These are phyloP conservation scores for Colletotrichum sp. DNA, from an alignment of 2,329 filamentous ascomycete genomes.

Conservation along the genomic window DNA sequence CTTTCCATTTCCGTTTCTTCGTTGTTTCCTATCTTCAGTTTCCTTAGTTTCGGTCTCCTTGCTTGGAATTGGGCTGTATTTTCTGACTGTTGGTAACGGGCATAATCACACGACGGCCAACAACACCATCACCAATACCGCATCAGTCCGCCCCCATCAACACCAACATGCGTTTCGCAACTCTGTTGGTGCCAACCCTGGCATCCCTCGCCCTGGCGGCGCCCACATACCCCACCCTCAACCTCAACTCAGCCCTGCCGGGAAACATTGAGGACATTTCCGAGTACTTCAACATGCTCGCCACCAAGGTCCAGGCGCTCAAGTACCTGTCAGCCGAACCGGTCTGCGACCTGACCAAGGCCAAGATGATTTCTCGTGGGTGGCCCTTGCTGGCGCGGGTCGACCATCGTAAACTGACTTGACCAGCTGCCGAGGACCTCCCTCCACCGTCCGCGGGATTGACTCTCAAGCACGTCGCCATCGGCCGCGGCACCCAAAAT, in stretches of 20 bases:
- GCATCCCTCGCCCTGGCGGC: conserved; percentile 50
- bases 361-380: conserved; percentile 56
- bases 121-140: neutral
- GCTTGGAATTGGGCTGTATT: neutral
- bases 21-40: conserved; percentile 8
- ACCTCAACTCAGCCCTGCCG: conserved; percentile 35
- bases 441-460: conserved; percentile 66
- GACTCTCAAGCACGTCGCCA: conserved; percentile 75
- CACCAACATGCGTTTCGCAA: conserved; percentile 55
- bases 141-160: neutral
- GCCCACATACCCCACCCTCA: conserved; percentile 51
- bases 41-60: conserved; percentile 5
- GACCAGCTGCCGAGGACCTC: conserved; percentile 61
- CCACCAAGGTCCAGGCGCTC: conserved; percentile 56
- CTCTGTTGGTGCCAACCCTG: conserved; percentile 51
- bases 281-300: conserved; percentile 66
- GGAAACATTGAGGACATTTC: conserved; percentile 54
- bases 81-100: neutral
- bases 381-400: neutral
- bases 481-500: conserved; percentile 91
- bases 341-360: conserved; percentile 59
- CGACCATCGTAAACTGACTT: conserved; percentile 27
- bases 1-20: conserved; percentile 21
- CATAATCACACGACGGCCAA: neutral
- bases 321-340: conserved; percentile 46